Conservation (phyloP, 1,284 basidiomycete species). For the Cryptococcus deneoformans region DNA sequence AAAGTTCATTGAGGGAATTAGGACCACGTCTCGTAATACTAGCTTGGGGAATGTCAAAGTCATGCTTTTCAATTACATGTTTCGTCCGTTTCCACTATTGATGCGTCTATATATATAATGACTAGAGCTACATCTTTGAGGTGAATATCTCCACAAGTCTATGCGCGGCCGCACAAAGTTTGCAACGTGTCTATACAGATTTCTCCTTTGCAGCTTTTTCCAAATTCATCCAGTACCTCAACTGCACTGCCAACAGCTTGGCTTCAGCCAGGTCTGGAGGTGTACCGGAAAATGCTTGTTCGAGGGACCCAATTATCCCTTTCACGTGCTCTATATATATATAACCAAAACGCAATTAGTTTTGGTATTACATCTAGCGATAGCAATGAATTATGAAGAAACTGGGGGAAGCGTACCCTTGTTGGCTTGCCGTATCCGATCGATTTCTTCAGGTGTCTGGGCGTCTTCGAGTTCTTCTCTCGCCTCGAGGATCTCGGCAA, state of each 20-base stretch:
- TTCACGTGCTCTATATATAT: slow-evolving; percentile 60
- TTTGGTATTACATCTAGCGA: not conserved
- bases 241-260: slow-evolving; percentile 62
- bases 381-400: not conserved
- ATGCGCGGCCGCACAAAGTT: too few relatives aligned
- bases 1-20: too few relatives aligned
- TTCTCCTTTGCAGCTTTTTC: slow-evolving; percentile 61
- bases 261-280: slow-evolving; percentile 58
- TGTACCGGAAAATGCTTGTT: slow-evolving; percentile 55
- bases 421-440: slow-evolving; percentile 59
- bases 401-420: slow-evolving; percentile 62
- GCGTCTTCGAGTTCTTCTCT: slow-evolving; percentile 75
- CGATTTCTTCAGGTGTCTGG: slow-evolving; percentile 55
- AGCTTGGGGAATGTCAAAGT: too few relatives aligned
- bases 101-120: too few relatives aligned
- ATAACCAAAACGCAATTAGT: not conserved
- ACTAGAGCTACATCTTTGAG: too few relatives aligned
- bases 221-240: slow-evolving; percentile 76
- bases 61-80: too few relatives aligned
- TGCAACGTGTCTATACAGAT: not conserved
- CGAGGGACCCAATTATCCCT: slow-evolving; percentile 55
- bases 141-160: too few relatives aligned
- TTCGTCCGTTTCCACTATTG: too few relatives aligned
- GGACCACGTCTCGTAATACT: too few relatives aligned
- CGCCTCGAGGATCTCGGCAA: slow-evolving; percentile 77